Conservation (phyloP, 2,329 filamentous ascomycete genomes). For the Arthrobotrys megalospora region DNA sequence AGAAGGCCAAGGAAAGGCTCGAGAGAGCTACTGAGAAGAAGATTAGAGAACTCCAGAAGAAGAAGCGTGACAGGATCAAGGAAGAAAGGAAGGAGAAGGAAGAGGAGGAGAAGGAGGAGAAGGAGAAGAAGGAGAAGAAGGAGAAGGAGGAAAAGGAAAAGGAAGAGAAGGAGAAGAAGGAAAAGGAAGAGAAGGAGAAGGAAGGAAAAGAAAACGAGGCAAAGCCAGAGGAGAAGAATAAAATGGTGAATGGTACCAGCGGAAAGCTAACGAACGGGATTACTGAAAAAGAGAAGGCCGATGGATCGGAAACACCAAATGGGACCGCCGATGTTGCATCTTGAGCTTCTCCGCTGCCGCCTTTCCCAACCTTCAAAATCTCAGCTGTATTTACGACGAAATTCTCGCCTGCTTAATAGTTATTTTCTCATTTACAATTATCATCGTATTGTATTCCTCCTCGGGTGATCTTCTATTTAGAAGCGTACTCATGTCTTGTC, state of each 20-base stretch:
- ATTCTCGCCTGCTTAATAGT: background rate
- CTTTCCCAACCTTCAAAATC: background rate
- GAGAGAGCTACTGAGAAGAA: conserved; percentile 66
- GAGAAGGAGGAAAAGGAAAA: conserved; percentile 72
- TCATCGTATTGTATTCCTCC: too few species aligned
- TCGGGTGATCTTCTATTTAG: background rate
- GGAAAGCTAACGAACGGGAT: conserved; percentile 47
- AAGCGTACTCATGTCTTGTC: background rate
- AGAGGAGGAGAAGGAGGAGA: conserved; percentile 68
- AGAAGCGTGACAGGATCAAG: conserved; percentile 68
- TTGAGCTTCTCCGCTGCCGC: background rate
- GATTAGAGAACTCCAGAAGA: conserved; percentile 66
- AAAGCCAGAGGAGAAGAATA: conserved; percentile 68
- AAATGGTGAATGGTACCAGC: conserved; percentile 53
- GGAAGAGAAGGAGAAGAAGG: conserved; percentile 69
- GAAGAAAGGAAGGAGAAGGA: conserved; percentile 70
- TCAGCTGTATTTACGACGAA: background rate
- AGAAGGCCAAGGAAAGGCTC: conserved; percentile 76
- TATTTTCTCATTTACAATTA: background rate
- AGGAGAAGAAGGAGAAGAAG: conserved; percentile 66
- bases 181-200: conserved; percentile 67
- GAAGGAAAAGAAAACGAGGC: conserved; percentile 67
- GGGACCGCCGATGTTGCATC: background rate
- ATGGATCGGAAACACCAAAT: conserved; percentile 1
- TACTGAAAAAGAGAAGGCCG: conserved; percentile 33